Evolutionary conservation across 768 basidiomycete genomes (phyloP), one percentile per base, ranked within the genome.

Genomic region (Tricholoma sp.): DNA sequence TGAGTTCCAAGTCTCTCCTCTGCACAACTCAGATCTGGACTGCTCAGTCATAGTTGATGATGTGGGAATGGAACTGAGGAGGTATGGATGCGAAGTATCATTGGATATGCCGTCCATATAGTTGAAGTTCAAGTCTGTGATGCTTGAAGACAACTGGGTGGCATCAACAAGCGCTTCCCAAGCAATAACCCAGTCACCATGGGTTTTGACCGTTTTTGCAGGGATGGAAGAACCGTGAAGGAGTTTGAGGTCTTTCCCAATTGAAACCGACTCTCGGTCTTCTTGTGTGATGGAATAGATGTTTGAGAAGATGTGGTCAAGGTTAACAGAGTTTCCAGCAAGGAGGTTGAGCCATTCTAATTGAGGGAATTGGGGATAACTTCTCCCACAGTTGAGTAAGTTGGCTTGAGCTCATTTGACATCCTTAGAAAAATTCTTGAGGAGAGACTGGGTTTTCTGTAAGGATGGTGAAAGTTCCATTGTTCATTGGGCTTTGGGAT

Each of bases 21-120:
- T 59, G 56, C 0, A 55, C 51, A 19, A 59, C 57, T 2, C 57
- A 11, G 32, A 59, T 29, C 3, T 59, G 21, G 41, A 67, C 52
- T 9, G 60, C 60, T 76, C 24, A 5, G 24, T 27, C 73, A 55
- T 62, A 72, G 4, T 65, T 11, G 57, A 74, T 66, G 59, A 74
- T 52, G 3, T 56, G 39, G 11, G 7, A 5, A 24, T 67, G 69
- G 19, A 24, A 19, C 11, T 45, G 18, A 8, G 11, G 2, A 21
- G 43, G 43, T 4, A 14, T 6, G 19, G 43, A 45, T 18, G 54
- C 35, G 59, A 69, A 67, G 27, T 65, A 34, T 0, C 50, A 37
- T 5, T 45, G 35, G 61, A 45, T 22, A 16, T 51, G 29, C 1
- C 32, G 34, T 5, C 50, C 50, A 19, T 51, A 51, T 3, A 27